Conservation (phyloP, 2,329 filamentous ascomycete genomes). For the Epichloe aotearoae region DNA sequence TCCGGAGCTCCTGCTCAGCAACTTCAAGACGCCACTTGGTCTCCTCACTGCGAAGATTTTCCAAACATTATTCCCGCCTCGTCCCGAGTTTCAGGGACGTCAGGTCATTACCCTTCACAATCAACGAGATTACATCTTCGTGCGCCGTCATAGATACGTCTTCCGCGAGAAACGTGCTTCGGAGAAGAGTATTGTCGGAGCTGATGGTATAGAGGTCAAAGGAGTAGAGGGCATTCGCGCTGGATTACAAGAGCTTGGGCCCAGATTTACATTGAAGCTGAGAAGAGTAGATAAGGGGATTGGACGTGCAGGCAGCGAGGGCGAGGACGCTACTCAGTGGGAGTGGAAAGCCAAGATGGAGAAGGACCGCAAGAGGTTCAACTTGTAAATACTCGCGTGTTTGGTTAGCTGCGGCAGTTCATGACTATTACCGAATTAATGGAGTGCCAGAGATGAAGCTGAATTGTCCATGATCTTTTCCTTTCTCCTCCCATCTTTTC, state of each 20-base stretch:
- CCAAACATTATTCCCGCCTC: conserved; percentile 44
- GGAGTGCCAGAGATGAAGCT: background rate
- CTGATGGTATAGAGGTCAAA: conserved; percentile 71
- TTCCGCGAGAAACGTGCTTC: conserved; percentile 79
- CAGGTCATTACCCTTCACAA: conserved; percentile 92
- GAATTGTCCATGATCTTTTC: too few relatives aligned
- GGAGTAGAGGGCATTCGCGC: conserved; percentile 78
- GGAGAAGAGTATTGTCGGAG: conserved; percentile 72
- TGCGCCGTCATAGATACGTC: conserved; percentile 79
- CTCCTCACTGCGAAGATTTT: conserved; percentile 79
- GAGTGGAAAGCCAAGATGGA: conserved; percentile 95
- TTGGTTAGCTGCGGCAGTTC: too few relatives aligned
- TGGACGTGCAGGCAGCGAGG: conserved; percentile 50
- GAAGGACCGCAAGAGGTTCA: conserved; percentile 86
- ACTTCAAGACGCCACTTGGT: conserved; percentile 88
- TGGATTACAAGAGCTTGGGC: conserved; percentile 82
- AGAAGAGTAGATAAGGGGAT: conserved; percentile 86
- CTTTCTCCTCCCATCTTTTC: too few relatives aligned
- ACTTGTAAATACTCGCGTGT: conserved; percentile 41
- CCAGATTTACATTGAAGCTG: conserved; percentile 64
- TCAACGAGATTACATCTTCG: conserved; percentile 91
- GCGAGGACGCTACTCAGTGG: conserved; percentile 75
- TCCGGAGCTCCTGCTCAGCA: conserved; percentile 82
- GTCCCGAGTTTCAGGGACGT: conserved; percentile 71
- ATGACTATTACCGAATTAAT: background rate